These are phyloP conservation scores for Claviceps paspali DNA, from an alignment of 2,329 filamentous ascomycete genomes.

Conservation along the genomic window DNA sequence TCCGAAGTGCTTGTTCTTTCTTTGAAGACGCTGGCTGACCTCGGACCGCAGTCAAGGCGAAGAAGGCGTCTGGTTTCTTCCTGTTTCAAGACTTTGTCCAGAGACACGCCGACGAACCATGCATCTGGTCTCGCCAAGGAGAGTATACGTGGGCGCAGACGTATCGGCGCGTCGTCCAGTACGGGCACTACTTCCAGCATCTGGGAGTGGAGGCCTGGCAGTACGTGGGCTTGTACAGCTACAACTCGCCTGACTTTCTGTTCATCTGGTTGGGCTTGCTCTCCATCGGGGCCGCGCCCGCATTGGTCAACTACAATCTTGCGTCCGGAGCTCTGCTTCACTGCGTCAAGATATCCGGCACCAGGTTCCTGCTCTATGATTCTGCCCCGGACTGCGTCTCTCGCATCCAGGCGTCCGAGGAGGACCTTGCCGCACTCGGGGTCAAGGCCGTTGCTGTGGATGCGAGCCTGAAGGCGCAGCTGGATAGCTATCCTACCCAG, in stretches of 20 bases:
- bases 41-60: background rate
- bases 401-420: background rate
- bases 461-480: background rate
- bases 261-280: conserved; percentile 6
- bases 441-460: conserved; percentile 1
- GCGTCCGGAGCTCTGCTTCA: conserved; percentile 3
- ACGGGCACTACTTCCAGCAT: conserved; percentile 5
- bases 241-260: conserved; percentile 5
- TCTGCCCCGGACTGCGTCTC: conserved; percentile 3
- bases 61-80: conserved; percentile 5
- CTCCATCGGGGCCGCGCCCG: conserved; percentile 6
- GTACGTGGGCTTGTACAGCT: conserved; percentile 6
- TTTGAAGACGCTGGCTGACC: no score
- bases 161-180: conserved; percentile 4
- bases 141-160: conserved; percentile 5
- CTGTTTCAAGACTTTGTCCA: conserved; percentile 1
- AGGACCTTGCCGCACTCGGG: background rate
- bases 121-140: conserved; percentile 6
- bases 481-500: background rate
- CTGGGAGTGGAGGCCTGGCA: conserved; percentile 2
- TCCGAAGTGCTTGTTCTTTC: no score
- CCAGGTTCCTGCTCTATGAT: conserved; percentile 2
- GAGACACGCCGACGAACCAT: conserved; percentile 1
- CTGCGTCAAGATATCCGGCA: conserved; percentile 4
- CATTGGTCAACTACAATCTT: conserved; percentile 6